Conservation (phyloP, 176 grass and related monocot genomes). For the Carex scoparia region DNA sequence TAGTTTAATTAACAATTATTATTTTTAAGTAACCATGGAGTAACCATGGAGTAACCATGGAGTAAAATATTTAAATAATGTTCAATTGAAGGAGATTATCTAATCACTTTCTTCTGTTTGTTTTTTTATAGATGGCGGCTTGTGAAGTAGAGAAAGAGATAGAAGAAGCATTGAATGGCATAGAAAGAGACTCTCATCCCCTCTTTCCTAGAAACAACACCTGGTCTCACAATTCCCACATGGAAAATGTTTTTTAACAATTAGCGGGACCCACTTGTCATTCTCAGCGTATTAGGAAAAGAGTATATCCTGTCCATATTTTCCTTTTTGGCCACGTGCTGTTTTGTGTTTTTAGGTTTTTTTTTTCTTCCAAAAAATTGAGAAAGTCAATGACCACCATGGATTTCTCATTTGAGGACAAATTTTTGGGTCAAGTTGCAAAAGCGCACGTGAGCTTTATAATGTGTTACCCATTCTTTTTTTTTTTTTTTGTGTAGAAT, state of each 20-base stretch:
- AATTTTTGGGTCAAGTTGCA: background rate
- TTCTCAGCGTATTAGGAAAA: background rate
- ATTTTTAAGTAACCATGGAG: no score
- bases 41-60: no score
- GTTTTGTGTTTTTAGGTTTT: background rate
- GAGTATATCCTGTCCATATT: background rate
- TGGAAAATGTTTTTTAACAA: constrained; percentile 45
- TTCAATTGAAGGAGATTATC: background rate
- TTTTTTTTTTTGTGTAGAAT: background rate
- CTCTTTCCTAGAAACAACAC: constrained; percentile 31
- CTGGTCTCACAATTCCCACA: constrained; percentile 27
- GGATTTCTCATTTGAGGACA: background rate
- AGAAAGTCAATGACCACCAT: background rate
- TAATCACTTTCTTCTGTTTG: background rate
- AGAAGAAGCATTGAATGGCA: constrained; percentile 50
- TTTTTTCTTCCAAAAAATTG: background rate
- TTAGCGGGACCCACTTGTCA: background rate
- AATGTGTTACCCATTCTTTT: background rate
- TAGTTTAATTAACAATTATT: background rate
- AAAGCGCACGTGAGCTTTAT: background rate
- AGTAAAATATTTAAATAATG: background rate
- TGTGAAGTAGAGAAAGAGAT: constrained; percentile 53
- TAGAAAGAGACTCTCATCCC: constrained; percentile 26
- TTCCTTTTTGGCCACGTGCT: background rate
- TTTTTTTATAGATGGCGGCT: constrained; percentile 45